Percentiles rank a stretch among this genome's conserved stretches.
These are phyloP conservation scores for Ziziphus jujuba DNA, from an alignment of 306 rosid species.

Conservation along the genomic window DNA sequence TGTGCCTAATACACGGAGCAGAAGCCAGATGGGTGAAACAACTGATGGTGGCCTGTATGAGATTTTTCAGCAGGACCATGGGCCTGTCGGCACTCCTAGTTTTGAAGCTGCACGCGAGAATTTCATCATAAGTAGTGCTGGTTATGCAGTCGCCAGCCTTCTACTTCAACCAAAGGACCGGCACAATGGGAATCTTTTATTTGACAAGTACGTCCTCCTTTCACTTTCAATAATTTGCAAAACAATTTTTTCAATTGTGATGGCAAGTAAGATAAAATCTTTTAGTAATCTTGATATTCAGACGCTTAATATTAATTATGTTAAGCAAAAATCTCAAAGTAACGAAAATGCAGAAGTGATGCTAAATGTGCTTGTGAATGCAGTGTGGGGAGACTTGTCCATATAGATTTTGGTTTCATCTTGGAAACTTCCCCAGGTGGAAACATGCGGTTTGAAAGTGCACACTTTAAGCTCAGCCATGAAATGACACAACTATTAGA, in stretches of 20 bases:
- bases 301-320: background rate
- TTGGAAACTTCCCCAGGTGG: conserved; percentile 98
- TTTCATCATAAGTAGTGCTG: conserved; percentile 91
- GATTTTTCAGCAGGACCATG: conserved; percentile 93
- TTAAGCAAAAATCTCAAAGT: no score
- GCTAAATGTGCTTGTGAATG: conserved; percentile 33
- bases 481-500: conserved; percentile 98
- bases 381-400: conserved; percentile 94
- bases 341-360: conserved; percentile 9
- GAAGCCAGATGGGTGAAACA: conserved; percentile 99
- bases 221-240: background rate
- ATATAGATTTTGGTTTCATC: conserved; percentile 94
- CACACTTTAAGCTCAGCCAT: conserved; percentile 98
- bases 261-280: background rate
- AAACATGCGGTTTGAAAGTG: conserved; percentile 97
- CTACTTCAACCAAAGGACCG: conserved; percentile 99
- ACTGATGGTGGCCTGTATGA: conserved; percentile 97
- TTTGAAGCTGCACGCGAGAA: conserved; percentile 97
- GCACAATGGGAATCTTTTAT: conserved; percentile 92
- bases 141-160: conserved; percentile 97
- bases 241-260: background rate
- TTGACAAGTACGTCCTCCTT: conserved; percentile 63
- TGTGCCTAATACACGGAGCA: conserved; percentile 85
- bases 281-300: no score
- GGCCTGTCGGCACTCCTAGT: conserved; percentile 80